Base-by-base conservation (phyloP, 148 eudicot genomes). In the Rheum nobile region DNA sequence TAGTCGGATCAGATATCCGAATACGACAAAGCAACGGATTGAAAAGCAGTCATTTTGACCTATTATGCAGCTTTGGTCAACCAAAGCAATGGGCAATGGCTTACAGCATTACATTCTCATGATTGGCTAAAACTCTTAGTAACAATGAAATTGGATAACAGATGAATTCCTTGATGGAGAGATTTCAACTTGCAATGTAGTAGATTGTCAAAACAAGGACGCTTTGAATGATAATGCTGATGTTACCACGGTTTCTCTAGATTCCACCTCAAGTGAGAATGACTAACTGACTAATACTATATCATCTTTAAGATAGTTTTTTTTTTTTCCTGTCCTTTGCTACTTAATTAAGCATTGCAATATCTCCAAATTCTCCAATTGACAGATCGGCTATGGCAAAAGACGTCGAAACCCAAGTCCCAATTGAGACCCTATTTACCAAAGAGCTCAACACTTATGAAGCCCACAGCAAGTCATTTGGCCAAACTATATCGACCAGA, bases 391-490 rank as follows among this genome's bases (percentile, higher is more conserved):
- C 70, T 70, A 81, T 70, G 26, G 43, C 48, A 44, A 26, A 77
- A 80, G 69, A 31, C 29, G 43, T 41, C 43, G 3, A 87, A 81
- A 74, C 29, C 75, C 13, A 83, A 81, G 69, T 35, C 81, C 24
- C 28, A 4, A 42, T 50, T 39, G 21, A 80, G 77, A 68, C 71
- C 77, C 50, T 78, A 71, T 55, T 73, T 77, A 73, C 54, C 79
- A 24, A 80, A 73, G 81, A 84, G 78, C 85, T 47, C 75, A n/a
- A n/a, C n/a, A n/a, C n/a, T 85, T 21, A 79, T 86, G 89, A 77
- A 78, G 52, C 89, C 91, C 14, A 88, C 91, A 42, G 87, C 86
- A 59, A 84, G 71, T 37, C 71, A 31, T 31, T 67, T 67, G 38
- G 71, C 39, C 71, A 65, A 65, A 65, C 38, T 31, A 14, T 14